Evolutionary conservation across 306 rosid species (phyloP), one percentile per base, ranked within the genome.

Genomic region (Bauhinia variegata): DNA sequence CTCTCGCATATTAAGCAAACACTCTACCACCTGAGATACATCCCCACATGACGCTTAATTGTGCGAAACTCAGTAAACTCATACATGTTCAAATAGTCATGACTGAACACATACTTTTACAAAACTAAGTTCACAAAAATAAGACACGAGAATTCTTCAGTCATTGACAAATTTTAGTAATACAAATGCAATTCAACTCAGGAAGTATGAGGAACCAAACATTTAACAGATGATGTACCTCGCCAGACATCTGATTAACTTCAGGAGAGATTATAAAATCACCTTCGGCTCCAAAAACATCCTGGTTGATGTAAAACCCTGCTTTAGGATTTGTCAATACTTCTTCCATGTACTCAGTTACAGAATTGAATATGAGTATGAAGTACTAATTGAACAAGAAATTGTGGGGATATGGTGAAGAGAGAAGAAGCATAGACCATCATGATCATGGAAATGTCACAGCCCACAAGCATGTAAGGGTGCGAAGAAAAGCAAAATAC

Each of bases 11-110:
- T n/a, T 84, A 92, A 89, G 92, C 95, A 82, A 89, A 91, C 91
- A 85, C 97, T 89, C 95, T 89, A 92, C 97, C 95, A 92, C 84
- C 92, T 89, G 92, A 89, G 92, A 95, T 92, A 89, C 92, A 87
- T 87, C 95, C 96, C 92, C 86, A 0, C n/a, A n/a, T n/a, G n/a
- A n/a, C n/a, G n/a, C n/a, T n/a, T n/a, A n/a, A n/a, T n/a, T n/a
- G n/a, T n/a, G n/a, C n/a, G n/a, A n/a, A n/a, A n/a, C n/a, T n/a
- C n/a, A n/a, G n/a, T n/a, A n/a, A n/a, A n/a, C n/a, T n/a, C n/a
- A n/a, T n/a, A n/a, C n/a, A n/a, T n/a, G n/a, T n/a, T n/a, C n/a
- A n/a, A n/a, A n/a, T n/a, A n/a, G n/a, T n/a, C n/a, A n/a, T n/a
- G n/a, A n/a, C n/a, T n/a, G n/a, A n/a, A n/a, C n/a, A n/a, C n/a